These are phyloP conservation scores for Heliamphora pulchella DNA, from an alignment of 179 eudicot species.

Conservation along the genomic window DNA sequence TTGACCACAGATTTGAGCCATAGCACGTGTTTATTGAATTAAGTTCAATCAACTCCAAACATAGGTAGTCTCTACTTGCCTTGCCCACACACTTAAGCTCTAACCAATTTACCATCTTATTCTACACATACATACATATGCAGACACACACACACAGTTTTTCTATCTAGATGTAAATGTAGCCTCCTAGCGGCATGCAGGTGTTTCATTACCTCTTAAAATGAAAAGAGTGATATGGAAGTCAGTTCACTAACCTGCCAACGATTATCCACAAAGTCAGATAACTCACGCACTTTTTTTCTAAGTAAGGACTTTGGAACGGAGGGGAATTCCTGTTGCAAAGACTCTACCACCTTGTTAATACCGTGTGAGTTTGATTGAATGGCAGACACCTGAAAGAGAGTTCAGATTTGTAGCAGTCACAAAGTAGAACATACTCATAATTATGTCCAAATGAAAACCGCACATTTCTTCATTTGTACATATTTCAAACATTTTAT, in stretches of 20 bases:
- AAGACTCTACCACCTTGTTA: slow-evolving; percentile 47
- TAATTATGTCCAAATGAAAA: neutral
- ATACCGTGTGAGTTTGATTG: slow-evolving; percentile 58
- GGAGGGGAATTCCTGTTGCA: slow-evolving; percentile 56
- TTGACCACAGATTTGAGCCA: neutral
- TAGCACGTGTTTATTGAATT: neutral
- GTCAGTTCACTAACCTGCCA: slow-evolving; percentile 60
- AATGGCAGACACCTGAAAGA: slow-evolving; percentile 58
- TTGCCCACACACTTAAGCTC: neutral
- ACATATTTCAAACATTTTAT: neutral
- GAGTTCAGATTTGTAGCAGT: neutral
- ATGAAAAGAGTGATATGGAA: neutral
- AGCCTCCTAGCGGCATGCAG: slow-evolving; percentile 3
- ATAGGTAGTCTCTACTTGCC: neutral
- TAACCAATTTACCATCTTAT: too few species aligned
- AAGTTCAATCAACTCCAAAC: neutral
- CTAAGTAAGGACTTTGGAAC: slow-evolving; percentile 48
- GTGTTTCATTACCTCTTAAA: neutral
- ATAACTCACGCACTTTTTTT: slow-evolving; percentile 71
- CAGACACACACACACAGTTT: neutral
- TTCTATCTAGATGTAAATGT: neutral
- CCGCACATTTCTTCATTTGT: neutral
- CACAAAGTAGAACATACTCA: neutral
- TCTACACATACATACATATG: neutral
- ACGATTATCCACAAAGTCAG: slow-evolving; percentile 62